These are phyloP conservation scores for Globisporangium okanoganense DNA, from an alignment of 352 stramenopile species.

Conservation along the genomic window DNA sequence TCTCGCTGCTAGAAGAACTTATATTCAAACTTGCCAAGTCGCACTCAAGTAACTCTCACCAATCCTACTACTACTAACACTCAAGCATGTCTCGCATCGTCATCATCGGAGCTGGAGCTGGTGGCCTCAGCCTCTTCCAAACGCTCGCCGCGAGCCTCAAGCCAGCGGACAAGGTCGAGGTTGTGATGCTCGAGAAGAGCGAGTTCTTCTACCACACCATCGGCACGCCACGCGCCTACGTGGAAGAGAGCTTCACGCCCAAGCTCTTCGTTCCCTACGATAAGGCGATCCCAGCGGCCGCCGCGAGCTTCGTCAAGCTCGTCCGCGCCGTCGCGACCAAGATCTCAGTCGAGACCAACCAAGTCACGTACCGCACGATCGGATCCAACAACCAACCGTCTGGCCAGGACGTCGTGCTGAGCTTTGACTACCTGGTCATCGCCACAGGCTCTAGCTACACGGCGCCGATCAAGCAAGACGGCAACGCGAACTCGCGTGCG, in stretches of 20 bases:
- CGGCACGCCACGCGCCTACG: constrained; percentile 35
- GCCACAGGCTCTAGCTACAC: constrained; percentile 56
- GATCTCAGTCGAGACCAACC: constrained; percentile 14
- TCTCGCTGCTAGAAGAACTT: neutral
- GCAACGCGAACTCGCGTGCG: constrained; percentile 14
- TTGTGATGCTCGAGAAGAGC: constrained; percentile 58
- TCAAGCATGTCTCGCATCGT: constrained; percentile 39
- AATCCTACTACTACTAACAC: neutral
- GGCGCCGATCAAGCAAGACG: constrained; percentile 43
- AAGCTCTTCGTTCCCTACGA: constrained; percentile 62
- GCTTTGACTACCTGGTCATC: constrained; percentile 54
- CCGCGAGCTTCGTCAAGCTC: constrained; percentile 33
- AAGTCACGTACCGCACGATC: constrained; percentile 9
- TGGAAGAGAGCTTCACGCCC: constrained; percentile 33
- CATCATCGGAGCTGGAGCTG: constrained; percentile 46
- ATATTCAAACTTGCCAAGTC: neutral
- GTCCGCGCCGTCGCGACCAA: constrained; percentile 35
- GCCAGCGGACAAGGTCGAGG: constrained; percentile 27
- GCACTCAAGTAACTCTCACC: neutral
- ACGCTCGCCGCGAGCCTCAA: constrained; percentile 29
- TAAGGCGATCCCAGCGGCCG: constrained; percentile 32
- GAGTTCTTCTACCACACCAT: constrained; percentile 48
- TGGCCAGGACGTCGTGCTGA: constrained; percentile 13
- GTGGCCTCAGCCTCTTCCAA: constrained; percentile 39
- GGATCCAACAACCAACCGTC: neutral